phyloP scores from a whole-genome alignment of 257 asterid species.

The Scutellaria baicalensis region DNA sequence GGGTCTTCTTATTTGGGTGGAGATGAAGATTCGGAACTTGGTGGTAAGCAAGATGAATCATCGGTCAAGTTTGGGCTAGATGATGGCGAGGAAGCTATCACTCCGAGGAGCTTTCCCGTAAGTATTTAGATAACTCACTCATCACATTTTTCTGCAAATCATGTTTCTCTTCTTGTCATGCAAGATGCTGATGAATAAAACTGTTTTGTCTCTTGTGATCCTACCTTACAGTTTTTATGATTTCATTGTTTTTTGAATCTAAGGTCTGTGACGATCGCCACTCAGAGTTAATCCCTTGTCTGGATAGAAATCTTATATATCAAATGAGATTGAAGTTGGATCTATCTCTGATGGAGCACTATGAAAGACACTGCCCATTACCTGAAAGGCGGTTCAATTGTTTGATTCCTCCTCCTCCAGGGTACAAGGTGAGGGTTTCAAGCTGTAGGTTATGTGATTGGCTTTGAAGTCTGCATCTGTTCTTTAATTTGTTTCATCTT shows the following conservation, averaged over 20 bases:
- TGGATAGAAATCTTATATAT: constrained; percentile 89
- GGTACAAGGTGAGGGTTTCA: constrained; percentile 63
- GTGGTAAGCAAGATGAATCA: constrained; percentile 56
- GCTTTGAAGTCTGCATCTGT: background rate
- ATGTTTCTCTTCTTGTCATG: background rate
- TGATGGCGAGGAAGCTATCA: constrained; percentile 54
- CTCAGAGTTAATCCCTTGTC: constrained; percentile 95
- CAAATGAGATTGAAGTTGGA: constrained; percentile 92
- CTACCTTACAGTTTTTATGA: background rate
- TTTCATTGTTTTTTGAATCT: constrained; percentile 4
- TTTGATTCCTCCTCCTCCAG: constrained; percentile 93
- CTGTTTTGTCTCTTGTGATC: background rate
- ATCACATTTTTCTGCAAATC: constrained; percentile 3
- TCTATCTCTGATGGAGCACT: constrained; percentile 95
- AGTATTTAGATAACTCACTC: constrained; percentile 18
- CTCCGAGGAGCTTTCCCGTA: constrained; percentile 76
- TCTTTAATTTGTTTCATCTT: background rate
- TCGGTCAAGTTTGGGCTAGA: constrained; percentile 50
- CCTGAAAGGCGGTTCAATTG: constrained; percentile 94
- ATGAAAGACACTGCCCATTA: constrained; percentile 92
- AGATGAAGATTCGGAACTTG: constrained; percentile 73
- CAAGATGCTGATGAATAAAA: constrained; percentile 1
- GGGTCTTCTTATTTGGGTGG: constrained; percentile 87
- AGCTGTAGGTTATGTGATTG: background rate
- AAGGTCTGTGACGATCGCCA: constrained; percentile 99